Conservation (phyloP, 495 filamentous ascomycete species). For the Trichoderma parareesei region DNA sequence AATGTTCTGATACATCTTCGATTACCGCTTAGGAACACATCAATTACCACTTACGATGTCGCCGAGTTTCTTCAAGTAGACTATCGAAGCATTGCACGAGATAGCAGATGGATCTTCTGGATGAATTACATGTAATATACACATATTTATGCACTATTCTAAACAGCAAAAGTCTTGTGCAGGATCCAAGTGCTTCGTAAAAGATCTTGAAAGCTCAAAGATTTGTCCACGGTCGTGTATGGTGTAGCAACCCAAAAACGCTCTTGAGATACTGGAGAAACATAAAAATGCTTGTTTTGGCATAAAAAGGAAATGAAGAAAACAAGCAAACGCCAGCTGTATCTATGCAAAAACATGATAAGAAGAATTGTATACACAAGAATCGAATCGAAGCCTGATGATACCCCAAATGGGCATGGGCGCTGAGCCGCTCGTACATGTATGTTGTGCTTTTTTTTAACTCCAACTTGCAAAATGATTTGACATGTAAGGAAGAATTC, state of each 20-base stretch:
- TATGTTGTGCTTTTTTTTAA: neutral
- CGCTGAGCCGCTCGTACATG: neutral
- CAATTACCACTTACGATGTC: too few species aligned
- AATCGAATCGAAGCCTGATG: neutral
- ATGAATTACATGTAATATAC: neutral
- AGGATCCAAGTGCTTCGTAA: neutral
- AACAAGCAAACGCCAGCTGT: neutral
- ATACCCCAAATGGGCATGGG: neutral
- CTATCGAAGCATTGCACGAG: neutral
- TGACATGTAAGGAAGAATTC: too few species aligned
- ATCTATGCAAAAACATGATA: neutral
- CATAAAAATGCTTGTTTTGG: too few species aligned
- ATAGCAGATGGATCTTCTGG: neutral
- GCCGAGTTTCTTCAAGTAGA: too few species aligned
- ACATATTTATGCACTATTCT: neutral
- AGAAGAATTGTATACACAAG: neutral
- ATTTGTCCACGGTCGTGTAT: neutral
- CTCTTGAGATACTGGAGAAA: too few species aligned
- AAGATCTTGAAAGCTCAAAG: neutral
- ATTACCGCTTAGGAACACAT: too few species aligned
- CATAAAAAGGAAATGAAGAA: too few species aligned
- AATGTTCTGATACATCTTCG: too few species aligned
- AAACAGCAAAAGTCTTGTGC: neutral
- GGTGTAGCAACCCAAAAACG: too few species aligned
- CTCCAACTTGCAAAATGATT: too few species aligned